Percentiles rank a stretch among this genome's conserved stretches.
phyloP scores from a whole-genome alignment of 228 moss, liverwort and hornwort genomes.

The Sphagnum fallax region DNA sequence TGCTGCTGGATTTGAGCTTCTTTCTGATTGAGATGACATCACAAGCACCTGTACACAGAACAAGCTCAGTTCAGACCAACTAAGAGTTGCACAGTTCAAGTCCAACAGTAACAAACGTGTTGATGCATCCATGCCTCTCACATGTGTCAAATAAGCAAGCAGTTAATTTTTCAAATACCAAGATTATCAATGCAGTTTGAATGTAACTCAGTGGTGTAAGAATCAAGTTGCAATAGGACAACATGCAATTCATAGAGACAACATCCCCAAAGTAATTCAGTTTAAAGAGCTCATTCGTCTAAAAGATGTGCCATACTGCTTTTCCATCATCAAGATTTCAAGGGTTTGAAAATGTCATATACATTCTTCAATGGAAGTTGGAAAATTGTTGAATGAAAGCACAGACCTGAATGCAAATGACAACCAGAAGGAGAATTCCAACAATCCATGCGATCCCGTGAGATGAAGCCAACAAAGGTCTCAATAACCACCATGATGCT shows the following conservation, averaged over 20 bases:
- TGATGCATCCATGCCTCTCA: background rate
- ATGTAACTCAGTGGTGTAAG: background rate
- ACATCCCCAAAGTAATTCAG: background rate
- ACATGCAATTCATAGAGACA: background rate
- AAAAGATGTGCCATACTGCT: background rate
- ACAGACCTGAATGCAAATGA: slow-evolving; percentile 43
- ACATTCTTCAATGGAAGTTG: background rate
- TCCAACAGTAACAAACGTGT: background rate
- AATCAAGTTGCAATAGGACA: background rate
- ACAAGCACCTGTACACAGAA: slow-evolving; percentile 40
- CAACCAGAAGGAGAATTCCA: slow-evolving; percentile 43
- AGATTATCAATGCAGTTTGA: background rate
- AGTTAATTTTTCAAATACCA: background rate
- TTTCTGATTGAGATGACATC: slow-evolving; percentile 51
- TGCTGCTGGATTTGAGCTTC: slow-evolving; percentile 31
- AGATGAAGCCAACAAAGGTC: slow-evolving; percentile 62
- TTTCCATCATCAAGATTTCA: background rate
- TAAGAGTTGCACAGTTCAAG: background rate
- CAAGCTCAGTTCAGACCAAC: background rate
- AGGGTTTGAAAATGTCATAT: background rate
- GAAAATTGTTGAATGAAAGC: background rate
- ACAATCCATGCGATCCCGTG: slow-evolving; percentile 62
- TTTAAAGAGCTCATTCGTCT: background rate
- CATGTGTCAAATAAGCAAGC: slow-evolving; percentile 1
- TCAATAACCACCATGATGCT: slow-evolving; percentile 58